Evolutionary conservation across 208 protist genomes (phyloP).

Genomic region (Herpetomonas samuelpessoai): DNA sequence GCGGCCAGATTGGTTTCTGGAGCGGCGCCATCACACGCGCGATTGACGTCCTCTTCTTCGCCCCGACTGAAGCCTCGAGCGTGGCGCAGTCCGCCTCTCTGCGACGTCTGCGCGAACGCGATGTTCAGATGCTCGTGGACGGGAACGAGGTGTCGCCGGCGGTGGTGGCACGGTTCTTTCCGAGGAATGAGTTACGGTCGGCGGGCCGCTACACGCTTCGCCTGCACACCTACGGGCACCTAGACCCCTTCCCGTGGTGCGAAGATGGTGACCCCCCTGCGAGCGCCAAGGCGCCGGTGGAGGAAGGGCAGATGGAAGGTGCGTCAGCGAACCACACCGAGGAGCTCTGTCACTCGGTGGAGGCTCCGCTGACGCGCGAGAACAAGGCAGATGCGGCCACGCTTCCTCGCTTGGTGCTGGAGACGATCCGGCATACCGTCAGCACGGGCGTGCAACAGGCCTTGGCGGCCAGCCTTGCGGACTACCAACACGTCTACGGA

Average conservation of each 20-base stretch:
- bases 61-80: slow-evolving; percentile 37
- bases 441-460: slow-evolving; percentile 31
- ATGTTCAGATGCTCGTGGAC: slow-evolving; percentile 9
- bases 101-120: slow-evolving; percentile 27
- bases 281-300: neutral
- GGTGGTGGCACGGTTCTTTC: slow-evolving; percentile 52
- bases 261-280: neutral
- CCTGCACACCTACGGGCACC: slow-evolving; percentile 58
- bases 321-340: too few relatives aligned
- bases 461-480: slow-evolving; percentile 29
- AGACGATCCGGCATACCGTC: slow-evolving; percentile 52
- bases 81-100: slow-evolving; percentile 46
- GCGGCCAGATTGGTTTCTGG: slow-evolving; percentile 63
- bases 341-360: slow-evolving; percentile 1
- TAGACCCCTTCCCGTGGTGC: slow-evolving; percentile 60
- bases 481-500: neutral
- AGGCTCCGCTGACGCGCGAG: neutral
- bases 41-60: slow-evolving; percentile 78
- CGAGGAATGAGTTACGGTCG: slow-evolving; percentile 50
- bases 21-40: slow-evolving; percentile 73
- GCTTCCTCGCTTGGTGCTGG: slow-evolving; percentile 56
- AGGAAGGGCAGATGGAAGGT: slow-evolving; percentile 2
- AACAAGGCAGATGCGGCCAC: slow-evolving; percentile 1
- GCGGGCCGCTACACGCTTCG: slow-evolving; percentile 30
- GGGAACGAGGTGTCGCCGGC: slow-evolving; percentile 23